These are phyloP conservation scores for Gnomoniopsis sp. DNA, from an alignment of 2,329 filamentous ascomycete species.

Conservation along the genomic window DNA sequence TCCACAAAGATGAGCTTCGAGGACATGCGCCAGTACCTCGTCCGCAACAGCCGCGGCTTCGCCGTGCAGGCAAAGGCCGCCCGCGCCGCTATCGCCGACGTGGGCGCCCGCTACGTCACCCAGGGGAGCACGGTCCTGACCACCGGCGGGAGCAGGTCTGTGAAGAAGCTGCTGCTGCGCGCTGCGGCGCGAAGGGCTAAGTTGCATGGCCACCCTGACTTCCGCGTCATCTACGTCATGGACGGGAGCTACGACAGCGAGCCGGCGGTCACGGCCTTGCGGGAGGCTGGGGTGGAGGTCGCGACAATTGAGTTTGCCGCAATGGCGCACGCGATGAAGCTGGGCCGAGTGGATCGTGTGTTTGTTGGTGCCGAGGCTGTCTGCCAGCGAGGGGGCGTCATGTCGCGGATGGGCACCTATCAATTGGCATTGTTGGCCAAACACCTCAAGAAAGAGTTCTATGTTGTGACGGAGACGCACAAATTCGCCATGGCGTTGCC, in stretches of 20 bases:
- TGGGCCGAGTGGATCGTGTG: conserved; percentile 64
- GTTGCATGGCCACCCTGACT: conserved; percentile 57
- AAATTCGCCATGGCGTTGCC: conserved; percentile 92
- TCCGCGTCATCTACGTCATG: conserved; percentile 79
- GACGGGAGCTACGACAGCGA: conserved; percentile 62
- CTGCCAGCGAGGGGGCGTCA: conserved; percentile 89
- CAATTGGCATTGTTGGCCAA: conserved; percentile 83
- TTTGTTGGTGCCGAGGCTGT: conserved; percentile 78
- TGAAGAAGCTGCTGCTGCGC: conserved; percentile 70
- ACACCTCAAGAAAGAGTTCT: conserved; percentile 64
- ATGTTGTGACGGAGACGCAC: conserved; percentile 91
- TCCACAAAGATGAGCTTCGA: conserved; percentile 63
- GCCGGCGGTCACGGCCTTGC: conserved; percentile 66
- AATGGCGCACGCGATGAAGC: conserved; percentile 70
- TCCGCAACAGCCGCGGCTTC: conserved; percentile 84
- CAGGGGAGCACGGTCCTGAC: conserved; percentile 83
- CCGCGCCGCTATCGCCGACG: conserved; percentile 75
- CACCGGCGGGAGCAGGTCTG: conserved; percentile 82
- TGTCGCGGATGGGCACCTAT: conserved; percentile 80
- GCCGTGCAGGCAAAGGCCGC: conserved; percentile 83
- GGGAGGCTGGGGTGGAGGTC: conserved; percentile 74
- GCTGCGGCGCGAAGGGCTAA: conserved; percentile 62
- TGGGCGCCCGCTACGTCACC: conserved; percentile 73
- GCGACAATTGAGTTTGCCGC: conserved; percentile 75
- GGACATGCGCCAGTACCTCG: conserved; percentile 74